Percentiles rank a stretch among this genome's conserved stretches.
Evolutionary conservation across 73 alveolate genomes (phyloP).

Genomic region (Paraurostyla sp.): DNA sequence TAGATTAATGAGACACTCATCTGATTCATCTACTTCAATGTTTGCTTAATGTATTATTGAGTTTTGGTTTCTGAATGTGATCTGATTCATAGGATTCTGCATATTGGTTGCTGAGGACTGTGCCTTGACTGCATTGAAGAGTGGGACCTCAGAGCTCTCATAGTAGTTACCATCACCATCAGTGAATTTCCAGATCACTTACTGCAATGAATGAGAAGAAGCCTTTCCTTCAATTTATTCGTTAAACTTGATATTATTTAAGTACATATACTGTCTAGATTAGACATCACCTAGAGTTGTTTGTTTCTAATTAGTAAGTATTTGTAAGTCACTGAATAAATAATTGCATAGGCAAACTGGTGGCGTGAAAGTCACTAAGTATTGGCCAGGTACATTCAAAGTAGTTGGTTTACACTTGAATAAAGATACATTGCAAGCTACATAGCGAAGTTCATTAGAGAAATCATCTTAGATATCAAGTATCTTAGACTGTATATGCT

Average conservation of each 20-base stretch:
- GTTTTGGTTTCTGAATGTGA: not conserved
- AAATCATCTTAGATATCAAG: not conserved
- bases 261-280: conserved; percentile 48
- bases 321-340: conserved; percentile 52
- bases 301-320: not conserved
- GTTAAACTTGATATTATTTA: conserved; percentile 14
- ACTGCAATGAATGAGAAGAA: not conserved
- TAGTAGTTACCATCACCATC: conserved; percentile 20
- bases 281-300: not conserved
- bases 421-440: conserved; percentile 34
- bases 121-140: not conserved
- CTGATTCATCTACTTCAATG: not conserved
- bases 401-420: conserved; percentile 67
- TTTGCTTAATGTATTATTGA: not conserved
- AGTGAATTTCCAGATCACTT: not conserved
- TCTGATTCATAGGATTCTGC: not conserved
- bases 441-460: not conserved
- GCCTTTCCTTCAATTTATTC: not conserved
- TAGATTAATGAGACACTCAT: not conserved
- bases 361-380: conserved; percentile 61
- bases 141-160: not conserved
- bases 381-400: conserved; percentile 62
- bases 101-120: not conserved
- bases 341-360: conserved; percentile 70
- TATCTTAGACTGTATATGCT: not conserved